These are phyloP conservation scores for Apiotrichum laibachii DNA, from an alignment of 1,284 basidiomycete genomes.

Conservation along the genomic window DNA sequence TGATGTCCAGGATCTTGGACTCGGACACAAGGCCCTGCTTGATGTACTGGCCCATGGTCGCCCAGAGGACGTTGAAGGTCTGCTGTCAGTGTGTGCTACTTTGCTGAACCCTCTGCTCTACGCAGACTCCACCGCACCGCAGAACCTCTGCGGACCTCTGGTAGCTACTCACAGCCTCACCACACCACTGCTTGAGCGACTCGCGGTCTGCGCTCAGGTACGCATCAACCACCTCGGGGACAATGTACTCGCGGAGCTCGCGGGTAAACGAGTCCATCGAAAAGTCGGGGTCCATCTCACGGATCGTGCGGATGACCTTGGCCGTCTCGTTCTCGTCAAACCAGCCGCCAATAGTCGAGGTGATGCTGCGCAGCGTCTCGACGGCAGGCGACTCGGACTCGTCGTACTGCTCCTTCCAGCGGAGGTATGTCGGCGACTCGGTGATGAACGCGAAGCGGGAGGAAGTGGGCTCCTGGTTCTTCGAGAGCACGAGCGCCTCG, in stretches of 20 bases:
- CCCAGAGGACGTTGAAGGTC: conserved; percentile 97
- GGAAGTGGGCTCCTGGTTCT: conserved; percentile 39
- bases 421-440: conserved; percentile 58
- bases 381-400: conserved; percentile 93
- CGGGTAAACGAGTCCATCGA: conserved; percentile 80
- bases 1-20: conserved; percentile 88
- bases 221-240: conserved; percentile 96
- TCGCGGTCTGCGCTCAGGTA: conserved; percentile 87
- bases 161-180: conserved; percentile 78
- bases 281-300: conserved; percentile 80
- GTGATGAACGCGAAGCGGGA: conserved; percentile 59
- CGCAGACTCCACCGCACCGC: neutral
- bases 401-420: conserved; percentile 67
- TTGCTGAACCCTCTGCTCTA: neutral
- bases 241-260: conserved; percentile 93
- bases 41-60: conserved; percentile 92
- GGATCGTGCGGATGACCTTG: conserved; percentile 84
- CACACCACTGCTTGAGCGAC: conserved; percentile 84
- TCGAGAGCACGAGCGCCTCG: conserved; percentile 75
- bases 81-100: conserved; percentile 38
- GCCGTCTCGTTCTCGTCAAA: conserved; percentile 99
- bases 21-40: conserved; percentile 84
- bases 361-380: conserved; percentile 74
- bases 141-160: too few relatives aligned
- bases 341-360: conserved; percentile 75